phyloP scores from a whole-genome alignment of 2,329 filamentous ascomycete genomes.

The Colletotrichum liaoningense region DNA sequence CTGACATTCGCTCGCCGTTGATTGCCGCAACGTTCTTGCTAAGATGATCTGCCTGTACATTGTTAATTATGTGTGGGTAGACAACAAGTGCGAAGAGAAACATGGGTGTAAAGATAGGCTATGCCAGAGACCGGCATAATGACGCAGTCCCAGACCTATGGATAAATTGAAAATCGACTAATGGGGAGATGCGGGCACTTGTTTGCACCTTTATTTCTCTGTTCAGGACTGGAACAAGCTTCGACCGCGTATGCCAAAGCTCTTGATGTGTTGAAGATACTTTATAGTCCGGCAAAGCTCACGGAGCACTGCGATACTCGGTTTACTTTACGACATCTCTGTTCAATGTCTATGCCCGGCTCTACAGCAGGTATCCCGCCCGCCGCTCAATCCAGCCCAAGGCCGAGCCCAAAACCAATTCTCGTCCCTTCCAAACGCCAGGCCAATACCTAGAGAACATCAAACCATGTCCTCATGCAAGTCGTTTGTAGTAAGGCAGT shows the following conservation, averaged over 20 bases:
- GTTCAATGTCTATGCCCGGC: background rate
- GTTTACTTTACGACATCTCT: too few relatives aligned
- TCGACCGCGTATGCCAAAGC: background rate
- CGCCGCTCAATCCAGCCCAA: background rate
- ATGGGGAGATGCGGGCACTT: background rate
- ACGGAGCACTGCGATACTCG: background rate
- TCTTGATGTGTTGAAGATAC: background rate
- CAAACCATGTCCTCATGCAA: background rate
- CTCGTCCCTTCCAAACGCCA: conserved; percentile 13
- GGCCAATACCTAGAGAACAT: background rate
- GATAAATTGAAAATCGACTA: background rate
- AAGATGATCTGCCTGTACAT: background rate
- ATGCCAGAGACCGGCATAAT: background rate
- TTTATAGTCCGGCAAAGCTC: too few relatives aligned
- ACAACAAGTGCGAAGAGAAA: background rate
- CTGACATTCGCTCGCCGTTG: background rate
- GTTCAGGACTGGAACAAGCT: background rate
- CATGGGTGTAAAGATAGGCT: background rate
- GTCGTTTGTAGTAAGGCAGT: background rate
- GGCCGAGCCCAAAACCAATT: background rate
- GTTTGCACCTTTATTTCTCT: too few relatives aligned
- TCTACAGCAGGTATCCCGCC: background rate
- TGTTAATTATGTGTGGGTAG: background rate
- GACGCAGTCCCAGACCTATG: background rate
- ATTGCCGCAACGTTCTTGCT: background rate